Base-by-base conservation (phyloP, 257 asterid genomes). In the Gentiana macrophylla region DNA sequence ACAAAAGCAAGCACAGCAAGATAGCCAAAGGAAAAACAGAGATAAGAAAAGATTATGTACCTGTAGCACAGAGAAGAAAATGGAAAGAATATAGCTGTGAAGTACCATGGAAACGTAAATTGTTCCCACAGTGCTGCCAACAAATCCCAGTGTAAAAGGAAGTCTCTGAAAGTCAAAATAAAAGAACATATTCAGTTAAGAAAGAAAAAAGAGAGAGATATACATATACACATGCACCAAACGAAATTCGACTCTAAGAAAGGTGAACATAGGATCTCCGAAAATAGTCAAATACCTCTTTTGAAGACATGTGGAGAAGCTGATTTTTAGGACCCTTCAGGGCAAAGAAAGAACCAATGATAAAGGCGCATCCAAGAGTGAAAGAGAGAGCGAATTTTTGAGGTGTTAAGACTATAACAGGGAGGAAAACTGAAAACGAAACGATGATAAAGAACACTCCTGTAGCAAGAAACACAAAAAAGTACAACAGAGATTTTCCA, bases 321-420 rank as follows among this genome's bases (percentile, higher is more conserved):
- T 88, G 97, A 72, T 60, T 72, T 60, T 61, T 80, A 32, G 97
- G 94, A 54, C 96, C 96, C 67, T 78, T 88, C 13, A 88, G 87
- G 53, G 96, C 96, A 62, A 88, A 84, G 65, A 24, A 88, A 79
- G 96, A 80, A 63, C 88, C 94, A 44, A 88, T 79, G 50, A 88
- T 84, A 46, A 82, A 84, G 52, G 72, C 86, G 70, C 96, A 88
- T 38, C 96, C 96, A 56, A 84, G 62, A 35, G 96, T 88, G 78
- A 88, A 88, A 80, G 94, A 88, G 71, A 80, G 75, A 59, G 96
- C 96, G 71, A 88, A 88, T 67, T 88, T 88, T 52, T 88, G 96
- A 66, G 96, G 96, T 70, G 79, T 81, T 69, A 88, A 61, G 70
- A 84, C 96, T 93, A 88, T 88, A 24, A 82, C 94, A 55, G 96